A percentile compares a stretch with the other conserved stretches of the same genome.
These are phyloP conservation scores for Chenopodium berlandieri DNA, from an alignment of 148 eudicot species.

Conservation along the genomic window DNA sequence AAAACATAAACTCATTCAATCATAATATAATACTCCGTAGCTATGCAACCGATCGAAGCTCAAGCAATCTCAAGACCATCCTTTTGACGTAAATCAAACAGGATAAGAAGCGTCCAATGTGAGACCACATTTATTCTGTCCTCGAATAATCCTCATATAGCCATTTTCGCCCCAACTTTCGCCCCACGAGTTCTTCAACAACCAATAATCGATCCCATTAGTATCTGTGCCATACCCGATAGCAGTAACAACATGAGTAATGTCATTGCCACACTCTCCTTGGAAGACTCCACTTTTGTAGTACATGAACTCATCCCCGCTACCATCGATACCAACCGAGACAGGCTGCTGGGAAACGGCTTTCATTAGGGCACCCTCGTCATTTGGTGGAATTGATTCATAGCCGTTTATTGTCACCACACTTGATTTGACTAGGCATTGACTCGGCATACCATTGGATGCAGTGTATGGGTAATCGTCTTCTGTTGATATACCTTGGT, in stretches of 20 bases:
- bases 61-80: no score
- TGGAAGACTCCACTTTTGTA: constrained; percentile 28
- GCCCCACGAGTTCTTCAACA: constrained; percentile 44
- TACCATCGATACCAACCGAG: constrained; percentile 31
- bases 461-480: constrained; percentile 37
- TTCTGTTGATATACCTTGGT: constrained; percentile 44
- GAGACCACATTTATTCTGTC: constrained; percentile 21
- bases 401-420: constrained; percentile 15
- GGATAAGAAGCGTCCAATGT: background rate
- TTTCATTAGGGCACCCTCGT: constrained; percentile 27
- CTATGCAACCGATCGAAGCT: no score
- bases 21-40: no score
- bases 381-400: constrained; percentile 27
- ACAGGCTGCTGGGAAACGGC: constrained; percentile 43
- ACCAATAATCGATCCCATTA: constrained; percentile 32
- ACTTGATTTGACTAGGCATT: background rate
- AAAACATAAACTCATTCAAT: no score
- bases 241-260: constrained; percentile 31
- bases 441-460: constrained; percentile 9
- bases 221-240: constrained; percentile 32
- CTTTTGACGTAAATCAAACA: no score
- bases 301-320: constrained; percentile 16
- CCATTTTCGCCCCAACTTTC: constrained; percentile 41
- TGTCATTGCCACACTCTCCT: constrained; percentile 28
- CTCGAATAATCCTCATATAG: constrained; percentile 27